phyloP scores from a whole-genome alignment of 1,139 yeast species.

The Taphrina communis region DNA sequence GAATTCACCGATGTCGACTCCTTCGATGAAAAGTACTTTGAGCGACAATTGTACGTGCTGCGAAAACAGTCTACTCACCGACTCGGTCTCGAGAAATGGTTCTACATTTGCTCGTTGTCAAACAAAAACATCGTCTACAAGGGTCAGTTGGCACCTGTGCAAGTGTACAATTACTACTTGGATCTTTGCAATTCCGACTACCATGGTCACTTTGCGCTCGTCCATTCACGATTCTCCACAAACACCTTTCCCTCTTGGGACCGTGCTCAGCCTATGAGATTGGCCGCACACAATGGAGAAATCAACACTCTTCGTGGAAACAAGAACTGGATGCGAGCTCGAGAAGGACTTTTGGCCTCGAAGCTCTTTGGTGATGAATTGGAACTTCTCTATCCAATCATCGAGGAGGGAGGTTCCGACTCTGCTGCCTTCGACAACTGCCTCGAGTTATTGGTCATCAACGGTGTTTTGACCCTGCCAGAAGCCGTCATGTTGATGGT shows the following conservation, averaged over 20 bases:
- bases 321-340: slow-evolving; percentile 98
- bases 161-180: slow-evolving; percentile 91
- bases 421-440: slow-evolving; percentile 99
- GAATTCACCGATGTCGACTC: slow-evolving; percentile 57
- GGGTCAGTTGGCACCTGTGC: slow-evolving; percentile 96
- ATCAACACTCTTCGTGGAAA: slow-evolving; percentile 96
- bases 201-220: slow-evolving; percentile 94
- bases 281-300: slow-evolving; percentile 99
- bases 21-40: slow-evolving; percentile 68
- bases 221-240: slow-evolving; percentile 96
- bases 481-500: slow-evolving; percentile 97
- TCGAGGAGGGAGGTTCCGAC: slow-evolving; percentile 98
- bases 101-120: slow-evolving; percentile 91
- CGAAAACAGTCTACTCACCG: slow-evolving; percentile 89
- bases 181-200: slow-evolving; percentile 90
- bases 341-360: slow-evolving; percentile 95
- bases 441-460: slow-evolving; percentile 84
- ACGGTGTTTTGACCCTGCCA: slow-evolving; percentile 89
- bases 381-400: slow-evolving; percentile 89
- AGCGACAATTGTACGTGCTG: slow-evolving; percentile 79
- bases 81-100: slow-evolving; percentile 95
- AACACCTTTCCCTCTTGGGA: slow-evolving; percentile 99
- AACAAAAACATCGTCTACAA: slow-evolving; percentile 91
- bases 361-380: slow-evolving; percentile 86
- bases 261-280: slow-evolving; percentile 96